Conservation (phyloP, 2,329 filamentous ascomycete species). For the Golovinomyces cichoracearum region DNA sequence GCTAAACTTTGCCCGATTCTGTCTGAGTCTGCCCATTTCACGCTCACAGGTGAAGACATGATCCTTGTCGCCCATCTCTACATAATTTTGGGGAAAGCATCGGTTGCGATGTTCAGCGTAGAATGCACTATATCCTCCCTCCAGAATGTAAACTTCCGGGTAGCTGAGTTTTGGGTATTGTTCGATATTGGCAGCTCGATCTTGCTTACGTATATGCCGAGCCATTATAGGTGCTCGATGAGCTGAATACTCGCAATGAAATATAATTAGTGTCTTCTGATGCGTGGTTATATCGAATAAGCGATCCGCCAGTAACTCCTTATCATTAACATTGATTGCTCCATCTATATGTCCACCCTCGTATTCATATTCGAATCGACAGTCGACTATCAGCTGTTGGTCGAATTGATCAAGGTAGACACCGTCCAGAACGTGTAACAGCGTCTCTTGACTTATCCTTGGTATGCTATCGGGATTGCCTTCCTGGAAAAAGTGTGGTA, state of each 20-base stretch:
- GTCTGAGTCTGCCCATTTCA: conserved; percentile 77
- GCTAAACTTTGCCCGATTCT: conserved; percentile 54
- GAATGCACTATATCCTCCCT: conserved; percentile 89
- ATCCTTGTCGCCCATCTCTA: conserved; percentile 83
- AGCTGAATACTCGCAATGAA: conserved; percentile 96
- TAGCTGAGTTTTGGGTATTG: conserved; percentile 76
- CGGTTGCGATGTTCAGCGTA: conserved; percentile 52
- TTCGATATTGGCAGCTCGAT: conserved; percentile 64
- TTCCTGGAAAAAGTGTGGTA: conserved; percentile 65
- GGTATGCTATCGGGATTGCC: conserved; percentile 68
- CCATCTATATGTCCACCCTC: conserved; percentile 85
- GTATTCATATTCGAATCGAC: conserved; percentile 96
- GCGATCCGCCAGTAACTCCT: conserved; percentile 55
- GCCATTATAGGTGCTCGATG: conserved; percentile 93
- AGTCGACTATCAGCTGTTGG: conserved; percentile 73
- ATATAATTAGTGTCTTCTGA: conserved; percentile 56
- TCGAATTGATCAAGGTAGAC: conserved; percentile 53
- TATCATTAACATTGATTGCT: conserved; percentile 91
- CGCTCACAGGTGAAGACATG: conserved; percentile 84
- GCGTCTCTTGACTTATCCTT: conserved; percentile 55
- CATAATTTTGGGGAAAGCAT: conserved; percentile 85
- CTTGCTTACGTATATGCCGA: conserved; percentile 68
- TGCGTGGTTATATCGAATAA: conserved; percentile 43
- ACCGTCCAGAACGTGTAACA: conserved; percentile 70
- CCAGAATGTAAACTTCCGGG: conserved; percentile 87